Base-by-base conservation (phyloP, 495 filamentous ascomycete species). In the Corynascus novoguineensis region DNA sequence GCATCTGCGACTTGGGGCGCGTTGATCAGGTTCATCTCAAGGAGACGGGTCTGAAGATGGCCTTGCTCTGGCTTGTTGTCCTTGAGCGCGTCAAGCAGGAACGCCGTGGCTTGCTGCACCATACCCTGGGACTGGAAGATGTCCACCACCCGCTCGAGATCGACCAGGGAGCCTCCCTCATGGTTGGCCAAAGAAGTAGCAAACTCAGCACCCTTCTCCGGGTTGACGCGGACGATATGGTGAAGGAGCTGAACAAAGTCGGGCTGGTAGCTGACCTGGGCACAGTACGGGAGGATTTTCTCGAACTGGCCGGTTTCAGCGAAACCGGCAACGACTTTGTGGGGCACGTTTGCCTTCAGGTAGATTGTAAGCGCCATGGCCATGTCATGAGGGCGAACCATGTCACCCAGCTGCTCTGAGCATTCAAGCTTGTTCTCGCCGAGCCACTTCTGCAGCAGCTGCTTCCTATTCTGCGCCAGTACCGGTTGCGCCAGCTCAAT, bases 11-110 rank as follows among this genome's bases (percentile, higher is more conserved):
- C 93, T 70, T 97, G 95, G 11, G 93, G 92, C 0, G 95, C 95
- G 65, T 95, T 92, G 69, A 92, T 72, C 55, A 99, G 77, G 69
- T 99, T 99, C 92, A 99, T 97, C 79, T 99, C 93, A 44, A 99
- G 76, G 22, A 99, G 78, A 53, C 91, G 86, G 34, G 93, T 99
- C 71, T 99, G 93, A 46, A 97, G 78, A 61, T 90, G 83, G 44
- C 84, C 92, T 58, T 99, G 90, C 70, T 97, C 95, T 5, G 92
- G 92, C 63, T 86, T 86, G 76, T 99, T 96, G 53, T 88, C 88
- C 72, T 93, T 90, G 42, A 99, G 78, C 15, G 89, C 92, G 70
- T 97, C 95, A 24, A 99, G 81, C 32, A 99, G 75, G 83, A 99
- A 97, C 19, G 92, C 92, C 8, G 93, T 99, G 9, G 92, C 93